Base-by-base conservation (phyloP, 306 rosid genomes). In the Pterocarpus santalinus region DNA sequence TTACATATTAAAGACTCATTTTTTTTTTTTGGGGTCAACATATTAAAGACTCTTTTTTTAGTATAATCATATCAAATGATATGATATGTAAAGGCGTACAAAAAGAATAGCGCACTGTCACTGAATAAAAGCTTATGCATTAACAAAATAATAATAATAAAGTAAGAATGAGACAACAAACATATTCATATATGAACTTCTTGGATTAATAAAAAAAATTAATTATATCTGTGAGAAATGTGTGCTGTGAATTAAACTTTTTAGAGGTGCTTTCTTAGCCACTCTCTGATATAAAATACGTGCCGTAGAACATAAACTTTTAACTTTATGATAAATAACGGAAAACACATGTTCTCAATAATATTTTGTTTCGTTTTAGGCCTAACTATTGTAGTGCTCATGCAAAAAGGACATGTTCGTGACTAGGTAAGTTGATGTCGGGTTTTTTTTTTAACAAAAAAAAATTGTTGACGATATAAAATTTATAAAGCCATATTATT, bases 101-200 rank as follows among this genome's bases (percentile, higher is more conserved):
- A 49, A 75, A 82, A 72, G 72, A 22, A 47, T 71, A 77, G 69
- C 63, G 65, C 46, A 71, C 10, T 44, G 82, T 75, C 82, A 77
- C 86, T 77, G 7, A 72, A 64, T 64, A 55, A 83, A 83, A 65
- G 58, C 65, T 35, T 56, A 15, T 52, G 76, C 76, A 71, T 83
- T 62, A 69, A 41, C n/a, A 63, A 77, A 77, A 52, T 53, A 77
- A 71, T 70, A 77, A 22, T 70, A 77, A 22, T 77, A 76, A 39
- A 82, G 46, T 52, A 44, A 30, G 73, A 70, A 63, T 55, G 52
- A 70, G 32, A 13, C 5, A 34, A 51, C 51, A 9, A 10, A 34
- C 0, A 22, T 65, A 67, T 14, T 36, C 10, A 39, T 10, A 10
- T 5, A 38, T 2, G 4, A 62, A 35, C 80, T 17, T 60, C 46